Conservation (phyloP, 2,329 filamentous ascomycete species). For the Ascochyta pisi region DNA sequence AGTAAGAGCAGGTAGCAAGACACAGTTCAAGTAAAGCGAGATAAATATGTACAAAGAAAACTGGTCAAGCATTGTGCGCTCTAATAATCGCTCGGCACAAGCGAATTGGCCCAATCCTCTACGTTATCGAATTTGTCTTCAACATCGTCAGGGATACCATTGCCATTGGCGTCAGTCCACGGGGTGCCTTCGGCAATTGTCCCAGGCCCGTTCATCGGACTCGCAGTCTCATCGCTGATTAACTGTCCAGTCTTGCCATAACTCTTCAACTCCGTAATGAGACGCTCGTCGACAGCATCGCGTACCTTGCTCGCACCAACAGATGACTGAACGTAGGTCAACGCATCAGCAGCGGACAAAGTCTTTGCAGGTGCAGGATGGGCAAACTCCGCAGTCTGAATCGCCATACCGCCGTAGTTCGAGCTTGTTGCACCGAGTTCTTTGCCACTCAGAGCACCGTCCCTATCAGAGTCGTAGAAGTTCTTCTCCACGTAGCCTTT, state of each 20-base stretch:
- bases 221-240: slow-evolving; percentile 56
- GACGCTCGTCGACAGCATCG: slow-evolving; percentile 54
- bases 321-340: slow-evolving; percentile 50
- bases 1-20: neutral
- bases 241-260: slow-evolving; percentile 55
- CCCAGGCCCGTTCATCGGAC: slow-evolving; percentile 51
- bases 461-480: slow-evolving; percentile 59
- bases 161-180: slow-evolving; percentile 55
- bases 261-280: slow-evolving; percentile 55
- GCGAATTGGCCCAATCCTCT: slow-evolving; percentile 60
- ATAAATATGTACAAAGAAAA: neutral
- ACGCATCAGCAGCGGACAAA: slow-evolving; percentile 50
- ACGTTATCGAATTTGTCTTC: slow-evolving; percentile 56
- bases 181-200: slow-evolving; percentile 49
- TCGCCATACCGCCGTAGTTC: slow-evolving; percentile 58
- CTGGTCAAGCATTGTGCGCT: neutral
- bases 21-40: no score
- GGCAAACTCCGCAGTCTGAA: slow-evolving; percentile 51
- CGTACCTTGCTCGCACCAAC: slow-evolving; percentile 55
- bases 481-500: slow-evolving; percentile 62
- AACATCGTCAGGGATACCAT: slow-evolving; percentile 60
- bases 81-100: slow-evolving; percentile 46
- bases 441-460: slow-evolving; percentile 59
- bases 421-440: slow-evolving; percentile 52
- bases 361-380: slow-evolving; percentile 54